Evolutionary conservation across 2,329 filamentous ascomycete species (phyloP).

Genomic region (Parastagonospora avenae): DNA sequence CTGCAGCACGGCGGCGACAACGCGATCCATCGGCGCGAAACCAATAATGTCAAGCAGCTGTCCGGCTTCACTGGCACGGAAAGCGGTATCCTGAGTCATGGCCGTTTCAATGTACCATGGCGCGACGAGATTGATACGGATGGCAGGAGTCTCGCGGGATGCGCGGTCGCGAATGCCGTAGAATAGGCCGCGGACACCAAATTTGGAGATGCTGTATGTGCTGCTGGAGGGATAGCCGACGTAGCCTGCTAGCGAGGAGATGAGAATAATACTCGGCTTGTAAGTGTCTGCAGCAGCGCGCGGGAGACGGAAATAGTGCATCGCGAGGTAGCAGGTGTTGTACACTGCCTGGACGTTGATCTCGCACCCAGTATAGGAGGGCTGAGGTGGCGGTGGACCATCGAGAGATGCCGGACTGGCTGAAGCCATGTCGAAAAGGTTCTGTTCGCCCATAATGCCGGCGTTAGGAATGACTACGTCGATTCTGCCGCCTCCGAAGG

Average conservation of each 20-base stretch:
- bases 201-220: conserved; percentile 37
- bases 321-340: conserved; percentile 30
- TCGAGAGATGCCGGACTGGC: conserved; percentile 10
- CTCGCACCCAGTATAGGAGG: conserved; percentile 18
- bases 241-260: conserved; percentile 31
- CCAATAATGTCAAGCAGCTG: conserved; percentile 16
- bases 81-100: conserved; percentile 16
- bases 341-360: conserved; percentile 32
- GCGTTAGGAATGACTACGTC: conserved; percentile 41
- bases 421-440: conserved; percentile 29
- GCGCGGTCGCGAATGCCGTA: conserved; percentile 25
- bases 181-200: conserved; percentile 34
- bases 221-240: conserved; percentile 24
- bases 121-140: conserved; percentile 34
- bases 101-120: conserved; percentile 35
- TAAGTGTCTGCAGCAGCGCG: conserved; percentile 12
- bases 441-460: conserved; percentile 31
- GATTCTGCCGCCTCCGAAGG: conserved; percentile 28
- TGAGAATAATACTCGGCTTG: conserved; percentile 26
- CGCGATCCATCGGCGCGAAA: conserved; percentile 24
- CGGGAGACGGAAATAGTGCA: conserved; percentile 32
- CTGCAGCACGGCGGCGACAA: conserved; percentile 24
- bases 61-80: conserved; percentile 15
- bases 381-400: conserved; percentile 21
- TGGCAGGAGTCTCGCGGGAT: conserved; percentile 6